These are phyloP conservation scores for Vicia faba DNA, from an alignment of 306 rosid species.

Conservation along the genomic window DNA sequence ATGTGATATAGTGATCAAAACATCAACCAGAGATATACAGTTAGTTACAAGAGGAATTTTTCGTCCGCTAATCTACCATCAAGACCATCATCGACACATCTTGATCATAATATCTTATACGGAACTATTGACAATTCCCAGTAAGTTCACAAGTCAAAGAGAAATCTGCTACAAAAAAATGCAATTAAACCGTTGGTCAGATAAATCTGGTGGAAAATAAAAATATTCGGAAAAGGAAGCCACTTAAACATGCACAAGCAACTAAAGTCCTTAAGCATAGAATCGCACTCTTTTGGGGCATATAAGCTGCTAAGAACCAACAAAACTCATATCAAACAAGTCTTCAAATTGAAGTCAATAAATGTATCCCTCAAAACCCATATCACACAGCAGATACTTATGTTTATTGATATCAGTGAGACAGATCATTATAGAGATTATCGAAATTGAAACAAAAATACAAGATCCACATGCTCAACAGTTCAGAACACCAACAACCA, in stretches of 20 bases:
- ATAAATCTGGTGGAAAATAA: neutral
- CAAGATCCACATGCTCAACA: constrained; percentile 13
- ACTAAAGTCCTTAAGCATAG: constrained; percentile 6
- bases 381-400: no score
- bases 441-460: constrained; percentile 24
- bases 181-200: constrained; percentile 30
- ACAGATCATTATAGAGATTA: constrained; percentile 23
- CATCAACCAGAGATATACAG: constrained; percentile 19
- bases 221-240: neutral
- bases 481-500: constrained; percentile 19
- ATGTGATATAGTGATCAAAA: constrained; percentile 23
- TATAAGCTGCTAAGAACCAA: constrained; percentile 17
- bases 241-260: constrained; percentile 30
- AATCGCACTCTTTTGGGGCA: constrained; percentile 8
- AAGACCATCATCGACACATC: constrained; percentile 36
- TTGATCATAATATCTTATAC: constrained; percentile 17
- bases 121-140: constrained; percentile 43
- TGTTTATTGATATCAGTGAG: neutral
- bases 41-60: constrained; percentile 18
- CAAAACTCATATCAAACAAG: constrained; percentile 23
- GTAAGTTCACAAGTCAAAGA: constrained; percentile 26
- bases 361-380: neutral
- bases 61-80: constrained; percentile 35
- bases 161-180: constrained; percentile 29
- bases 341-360: constrained; percentile 5